Evolutionary conservation across 2,329 filamentous ascomycete species (phyloP).

Genomic region (Nemania serpens): DNA sequence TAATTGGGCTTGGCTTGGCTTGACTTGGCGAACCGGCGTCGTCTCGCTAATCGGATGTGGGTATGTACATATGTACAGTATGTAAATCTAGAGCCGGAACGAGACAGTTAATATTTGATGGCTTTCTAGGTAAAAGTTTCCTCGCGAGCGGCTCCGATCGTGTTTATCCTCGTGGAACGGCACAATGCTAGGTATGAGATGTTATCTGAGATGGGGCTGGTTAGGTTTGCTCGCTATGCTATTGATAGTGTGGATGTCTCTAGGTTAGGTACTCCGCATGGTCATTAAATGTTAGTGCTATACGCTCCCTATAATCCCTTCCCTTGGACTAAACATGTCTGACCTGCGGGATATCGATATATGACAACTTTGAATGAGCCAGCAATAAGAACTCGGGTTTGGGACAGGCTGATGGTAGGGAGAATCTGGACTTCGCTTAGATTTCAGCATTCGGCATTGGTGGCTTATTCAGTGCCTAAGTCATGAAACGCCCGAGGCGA

Average conservation of each 20-base stretch:
- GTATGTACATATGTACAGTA: background rate
- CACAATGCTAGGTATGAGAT: background rate
- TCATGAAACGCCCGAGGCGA: background rate
- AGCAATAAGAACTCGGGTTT: too few species aligned
- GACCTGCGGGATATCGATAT: too few species aligned
- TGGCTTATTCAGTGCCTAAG: background rate
- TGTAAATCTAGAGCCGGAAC: background rate
- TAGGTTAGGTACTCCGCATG: too few species aligned
- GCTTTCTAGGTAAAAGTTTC: background rate
- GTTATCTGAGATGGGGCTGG: constrained; percentile 8
- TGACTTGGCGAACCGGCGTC: constrained; percentile 8
- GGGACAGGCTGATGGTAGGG: too few species aligned
- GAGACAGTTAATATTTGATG: background rate
- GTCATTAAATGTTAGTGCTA: background rate
- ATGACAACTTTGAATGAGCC: too few species aligned
- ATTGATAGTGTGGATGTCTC: background rate
- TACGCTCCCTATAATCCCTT: background rate
- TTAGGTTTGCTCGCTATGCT: background rate
- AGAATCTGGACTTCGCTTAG: too few species aligned
- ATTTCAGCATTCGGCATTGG: too few species aligned
- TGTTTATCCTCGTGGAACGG: background rate
- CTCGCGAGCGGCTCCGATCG: background rate
- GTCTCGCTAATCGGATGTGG: background rate
- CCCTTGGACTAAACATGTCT: too few species aligned
- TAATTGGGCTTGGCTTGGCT: constrained; percentile 7